Percentiles rank a stretch among this genome's conserved stretches.
phyloP scores from a whole-genome alignment of 2,329 filamentous ascomycete genomes.

The Talaromyces pinophilus region DNA sequence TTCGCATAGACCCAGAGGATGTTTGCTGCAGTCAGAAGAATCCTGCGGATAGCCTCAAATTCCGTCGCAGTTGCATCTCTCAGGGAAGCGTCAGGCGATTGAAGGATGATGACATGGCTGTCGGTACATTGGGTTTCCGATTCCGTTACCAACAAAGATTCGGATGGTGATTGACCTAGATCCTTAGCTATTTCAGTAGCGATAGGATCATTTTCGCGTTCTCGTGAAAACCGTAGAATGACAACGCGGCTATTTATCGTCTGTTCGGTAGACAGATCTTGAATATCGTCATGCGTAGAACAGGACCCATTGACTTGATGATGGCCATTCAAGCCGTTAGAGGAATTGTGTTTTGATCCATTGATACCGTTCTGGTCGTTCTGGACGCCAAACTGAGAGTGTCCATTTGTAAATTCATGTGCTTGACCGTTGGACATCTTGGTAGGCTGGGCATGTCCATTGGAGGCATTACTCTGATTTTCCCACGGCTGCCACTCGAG shows the following conservation, averaged over 20 bases:
- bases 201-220: not conserved
- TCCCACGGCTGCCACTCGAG: constrained; percentile 28
- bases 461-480: not conserved
- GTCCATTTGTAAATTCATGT: not conserved
- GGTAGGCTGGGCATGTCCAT: not conserved
- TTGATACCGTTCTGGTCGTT: not conserved
- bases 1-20: constrained; percentile 32
- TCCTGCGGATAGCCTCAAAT: constrained; percentile 24
- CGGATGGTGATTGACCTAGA: not conserved
- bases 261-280: not conserved
- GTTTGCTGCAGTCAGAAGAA: constrained; percentile 26
- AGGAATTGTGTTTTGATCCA: not conserved
- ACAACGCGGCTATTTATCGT: not conserved
- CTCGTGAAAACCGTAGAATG: not conserved
- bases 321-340: not conserved
- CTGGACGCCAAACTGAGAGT: not conserved
- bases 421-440: not conserved
- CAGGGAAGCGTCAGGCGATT: constrained; percentile 9
- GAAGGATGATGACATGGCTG: constrained; percentile 14
- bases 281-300: too few relatives aligned
- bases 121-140: not conserved
- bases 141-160: not conserved
- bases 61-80: not conserved
- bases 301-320: not conserved
- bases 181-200: not conserved